Conservation (phyloP, 176 grass and related monocot genomes). For the Aegilops tauschii region DNA sequence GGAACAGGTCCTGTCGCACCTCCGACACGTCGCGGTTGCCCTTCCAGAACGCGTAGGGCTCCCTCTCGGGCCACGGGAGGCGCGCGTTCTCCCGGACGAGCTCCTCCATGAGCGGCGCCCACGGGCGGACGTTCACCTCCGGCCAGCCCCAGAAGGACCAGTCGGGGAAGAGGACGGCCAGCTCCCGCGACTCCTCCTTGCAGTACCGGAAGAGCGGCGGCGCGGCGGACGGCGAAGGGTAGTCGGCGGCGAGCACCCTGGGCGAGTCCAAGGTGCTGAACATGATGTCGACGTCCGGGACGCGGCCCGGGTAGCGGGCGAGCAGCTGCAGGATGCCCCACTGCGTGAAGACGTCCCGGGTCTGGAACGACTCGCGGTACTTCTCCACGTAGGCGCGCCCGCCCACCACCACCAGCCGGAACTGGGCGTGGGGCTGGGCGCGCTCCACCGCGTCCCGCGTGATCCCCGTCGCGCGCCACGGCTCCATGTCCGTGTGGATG, state of each 20-base stretch:
- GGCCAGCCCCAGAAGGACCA: slow-evolving; percentile 99
- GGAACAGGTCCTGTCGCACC: neutral
- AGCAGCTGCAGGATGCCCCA: slow-evolving; percentile 88
- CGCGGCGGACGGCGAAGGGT: slow-evolving; percentile 3
- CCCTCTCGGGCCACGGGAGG: neutral
- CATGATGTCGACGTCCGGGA: slow-evolving; percentile 87
- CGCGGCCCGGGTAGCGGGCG: slow-evolving; percentile 61
- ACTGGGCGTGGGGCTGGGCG: slow-evolving; percentile 34
- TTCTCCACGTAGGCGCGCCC: slow-evolving; percentile 61
- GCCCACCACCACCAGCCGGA: slow-evolving; percentile 48
- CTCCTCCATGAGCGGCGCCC: slow-evolving; percentile 24
- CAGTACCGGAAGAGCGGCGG: slow-evolving; percentile 90
- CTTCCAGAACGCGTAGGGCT: neutral
- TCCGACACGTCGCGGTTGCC: neutral
- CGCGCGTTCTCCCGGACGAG: neutral
- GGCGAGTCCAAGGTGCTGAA: slow-evolving; percentile 70
- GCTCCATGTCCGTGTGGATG: slow-evolving; percentile 65
- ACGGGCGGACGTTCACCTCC: slow-evolving; percentile 70
- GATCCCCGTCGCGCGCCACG: slow-evolving; percentile 48
- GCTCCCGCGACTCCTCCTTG: slow-evolving; percentile 48
- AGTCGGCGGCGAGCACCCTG: neutral
- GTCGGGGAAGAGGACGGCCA: slow-evolving; percentile 80
- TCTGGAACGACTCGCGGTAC: slow-evolving; percentile 45
- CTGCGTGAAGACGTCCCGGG: slow-evolving; percentile 34
- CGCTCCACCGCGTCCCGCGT: slow-evolving; percentile 48